Percentiles rank a stretch among this genome's conserved stretches.
Evolutionary conservation across 2,329 filamentous ascomycete genomes (phyloP).

Genomic region (Curvularia spicifera): DNA sequence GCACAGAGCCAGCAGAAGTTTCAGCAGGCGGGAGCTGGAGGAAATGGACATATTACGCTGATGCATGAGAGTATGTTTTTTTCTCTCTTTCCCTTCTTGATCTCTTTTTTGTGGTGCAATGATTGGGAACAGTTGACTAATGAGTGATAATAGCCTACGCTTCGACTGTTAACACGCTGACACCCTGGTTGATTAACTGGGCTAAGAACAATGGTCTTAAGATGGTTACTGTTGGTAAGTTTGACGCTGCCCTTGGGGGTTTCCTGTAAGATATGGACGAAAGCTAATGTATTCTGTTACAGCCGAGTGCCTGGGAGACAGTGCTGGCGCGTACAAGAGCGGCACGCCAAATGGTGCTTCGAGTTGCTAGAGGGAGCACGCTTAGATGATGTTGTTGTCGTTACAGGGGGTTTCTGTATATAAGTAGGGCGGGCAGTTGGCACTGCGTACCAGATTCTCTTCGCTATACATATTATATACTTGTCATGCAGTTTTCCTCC

Average conservation of each 20-base stretch:
- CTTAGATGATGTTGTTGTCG: background rate
- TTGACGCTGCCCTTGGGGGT: no score
- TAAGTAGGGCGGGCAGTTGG: no score
- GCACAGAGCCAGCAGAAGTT: constrained; percentile 45
- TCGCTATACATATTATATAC: background rate
- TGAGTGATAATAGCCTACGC: constrained; percentile 26
- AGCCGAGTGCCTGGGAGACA: constrained; percentile 45
- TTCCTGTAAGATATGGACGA: no score
- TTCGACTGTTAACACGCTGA: constrained; percentile 42
- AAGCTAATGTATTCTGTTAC: background rate
- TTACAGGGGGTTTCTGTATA: background rate
- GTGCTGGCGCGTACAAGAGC: constrained; percentile 35
- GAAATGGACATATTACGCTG: constrained; percentile 46
- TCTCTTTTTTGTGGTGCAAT: background rate
- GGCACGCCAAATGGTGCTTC: constrained; percentile 31
- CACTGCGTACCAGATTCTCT: background rate
- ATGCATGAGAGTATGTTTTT: constrained; percentile 41
- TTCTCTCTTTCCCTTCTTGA: background rate
- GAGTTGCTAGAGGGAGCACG: constrained; percentile 23
- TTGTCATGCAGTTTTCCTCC: background rate
- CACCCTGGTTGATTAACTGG: constrained; percentile 48
- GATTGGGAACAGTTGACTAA: no score
- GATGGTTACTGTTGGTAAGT: constrained; percentile 46
- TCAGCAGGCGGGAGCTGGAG: constrained; percentile 39
- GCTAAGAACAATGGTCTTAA: constrained; percentile 46